These are phyloP conservation scores for Alternaria triticina DNA, from an alignment of 2,329 filamentous ascomycete species.

Conservation along the genomic window DNA sequence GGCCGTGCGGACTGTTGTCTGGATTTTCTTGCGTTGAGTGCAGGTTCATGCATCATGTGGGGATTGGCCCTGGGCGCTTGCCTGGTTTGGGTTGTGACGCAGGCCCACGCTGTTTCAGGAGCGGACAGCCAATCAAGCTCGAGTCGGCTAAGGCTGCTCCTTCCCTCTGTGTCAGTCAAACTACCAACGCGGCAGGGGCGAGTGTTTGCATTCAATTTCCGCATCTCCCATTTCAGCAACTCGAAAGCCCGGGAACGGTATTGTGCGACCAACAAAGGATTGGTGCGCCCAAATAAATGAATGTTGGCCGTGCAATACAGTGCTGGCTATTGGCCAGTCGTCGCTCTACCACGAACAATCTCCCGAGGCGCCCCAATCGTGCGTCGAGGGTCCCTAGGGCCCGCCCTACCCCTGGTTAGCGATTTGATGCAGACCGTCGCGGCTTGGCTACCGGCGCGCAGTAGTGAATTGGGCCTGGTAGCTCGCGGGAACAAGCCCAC, in stretches of 20 bases:
- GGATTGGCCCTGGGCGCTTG: slow-evolving; percentile 17
- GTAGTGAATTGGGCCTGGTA: slow-evolving; percentile 32
- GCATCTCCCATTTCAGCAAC: slow-evolving; percentile 8
- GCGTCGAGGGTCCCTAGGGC: slow-evolving; percentile 6
- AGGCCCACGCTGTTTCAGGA: slow-evolving; percentile 25
- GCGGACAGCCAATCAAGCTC: slow-evolving; percentile 19
- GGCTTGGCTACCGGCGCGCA: slow-evolving; percentile 31
- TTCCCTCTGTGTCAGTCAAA: slow-evolving; percentile 6
- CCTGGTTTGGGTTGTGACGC: slow-evolving; percentile 14
- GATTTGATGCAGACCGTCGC: background rate
- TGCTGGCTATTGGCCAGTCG: background rate
- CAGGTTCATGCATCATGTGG: slow-evolving; percentile 24
- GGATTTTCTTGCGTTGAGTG: slow-evolving; percentile 11
- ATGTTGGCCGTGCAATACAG: background rate
- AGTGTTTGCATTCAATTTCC: slow-evolving; percentile 16
- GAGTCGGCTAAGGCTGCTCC: slow-evolving; percentile 10
- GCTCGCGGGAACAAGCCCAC: slow-evolving; percentile 33
- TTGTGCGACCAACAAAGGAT: background rate
- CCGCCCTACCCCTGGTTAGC: background rate
- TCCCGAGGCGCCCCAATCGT: slow-evolving; percentile 25
- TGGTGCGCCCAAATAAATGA: background rate
- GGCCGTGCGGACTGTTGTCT: slow-evolving; percentile 6
- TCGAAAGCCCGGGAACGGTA: slow-evolving; percentile 2
- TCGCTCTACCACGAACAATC: slow-evolving; percentile 18
- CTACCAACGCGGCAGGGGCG: slow-evolving; percentile 2